A percentile compares a stretch with the other conserved stretches of the same genome.
Conservation (phyloP, 1,284 basidiomycete genomes). For the Ganoderma sinense region DNA sequence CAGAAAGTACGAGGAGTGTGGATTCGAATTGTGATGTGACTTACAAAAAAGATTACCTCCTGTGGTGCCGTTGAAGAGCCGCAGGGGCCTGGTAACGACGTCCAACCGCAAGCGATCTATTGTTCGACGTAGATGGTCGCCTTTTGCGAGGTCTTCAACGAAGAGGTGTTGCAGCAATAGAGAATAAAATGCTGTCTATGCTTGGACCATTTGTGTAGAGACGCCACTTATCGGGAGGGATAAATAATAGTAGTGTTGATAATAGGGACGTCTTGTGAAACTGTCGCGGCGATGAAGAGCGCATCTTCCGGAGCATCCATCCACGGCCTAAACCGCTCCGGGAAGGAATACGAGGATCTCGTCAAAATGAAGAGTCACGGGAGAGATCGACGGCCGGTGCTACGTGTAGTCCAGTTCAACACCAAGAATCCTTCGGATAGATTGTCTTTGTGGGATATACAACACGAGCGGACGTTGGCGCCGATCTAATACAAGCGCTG, state of each 20-base stretch:
- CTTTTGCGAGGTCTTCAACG: neutral
- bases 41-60: neutral
- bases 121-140: neutral
- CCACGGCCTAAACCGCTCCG: too few relatives aligned
- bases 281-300: too few relatives aligned
- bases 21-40: neutral
- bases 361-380: neutral
- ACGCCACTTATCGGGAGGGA: neutral
- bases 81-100: neutral
- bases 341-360: too few relatives aligned
- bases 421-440: neutral
- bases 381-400: neutral
- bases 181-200: too few relatives aligned
- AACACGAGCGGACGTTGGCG: neutral
- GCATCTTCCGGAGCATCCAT: too few relatives aligned
- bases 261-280: neutral
- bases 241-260: neutral
- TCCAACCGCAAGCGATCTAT: neutral
- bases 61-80: neutral
- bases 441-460: constrained; percentile 5
- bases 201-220: too few relatives aligned
- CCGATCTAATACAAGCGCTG: neutral
- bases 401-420: neutral
- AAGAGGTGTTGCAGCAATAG: neutral
- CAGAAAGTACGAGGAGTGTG: too few relatives aligned